Base-by-base conservation (phyloP, 1,139 yeast genomes). In the Nakaseomyces bracarensis region DNA sequence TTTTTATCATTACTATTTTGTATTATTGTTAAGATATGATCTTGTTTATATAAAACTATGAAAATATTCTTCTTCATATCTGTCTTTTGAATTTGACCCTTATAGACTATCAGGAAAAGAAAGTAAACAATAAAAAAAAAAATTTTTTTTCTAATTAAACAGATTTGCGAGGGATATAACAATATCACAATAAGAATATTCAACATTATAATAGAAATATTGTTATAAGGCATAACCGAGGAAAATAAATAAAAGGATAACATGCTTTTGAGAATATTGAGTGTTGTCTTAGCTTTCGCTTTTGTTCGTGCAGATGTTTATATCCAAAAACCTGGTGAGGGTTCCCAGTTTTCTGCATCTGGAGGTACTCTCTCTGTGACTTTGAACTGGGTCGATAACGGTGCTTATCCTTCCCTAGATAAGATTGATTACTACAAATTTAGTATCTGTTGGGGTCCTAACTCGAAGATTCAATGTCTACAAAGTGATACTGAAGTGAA, bases 391-490 rank as follows among this genome's bases (percentile, higher is more conserved):
- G 60, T 64, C 4, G 91, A 84, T 51, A 68, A 69, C 41, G 72
- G 69, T 21, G 60, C 66, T 13, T 52, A 54, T 3, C 85, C 83
- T 1, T 49, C 69, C 1, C 57, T 82, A 39, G 41, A 55, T 1
- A 68, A 73, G 10, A 71, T 76, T 25, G 49, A 63, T 4, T 48
- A 65, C 0, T 77, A 74, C 48, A 68, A 79, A 1, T 67, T 89
- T 45, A 63, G 67, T 23, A 66, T 89, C 43, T 80, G 93, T 64
- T 74, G 86, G 2, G 95, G 95, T 16, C 63, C 79, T 18, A 74
- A 77, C 55, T 29, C 57, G 16, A 57, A 66, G 5, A 71, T 80
- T 46, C 58, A 69, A 39, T 67, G 77, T 50, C 64, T 75, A 36
- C 55, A 68, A 0, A 28, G 72, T 8, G 62, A 53, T 3, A 39